phyloP scores from a whole-genome alignment of 192 early-diverging fungal species.

The Obelidium mucronatum region DNA sequence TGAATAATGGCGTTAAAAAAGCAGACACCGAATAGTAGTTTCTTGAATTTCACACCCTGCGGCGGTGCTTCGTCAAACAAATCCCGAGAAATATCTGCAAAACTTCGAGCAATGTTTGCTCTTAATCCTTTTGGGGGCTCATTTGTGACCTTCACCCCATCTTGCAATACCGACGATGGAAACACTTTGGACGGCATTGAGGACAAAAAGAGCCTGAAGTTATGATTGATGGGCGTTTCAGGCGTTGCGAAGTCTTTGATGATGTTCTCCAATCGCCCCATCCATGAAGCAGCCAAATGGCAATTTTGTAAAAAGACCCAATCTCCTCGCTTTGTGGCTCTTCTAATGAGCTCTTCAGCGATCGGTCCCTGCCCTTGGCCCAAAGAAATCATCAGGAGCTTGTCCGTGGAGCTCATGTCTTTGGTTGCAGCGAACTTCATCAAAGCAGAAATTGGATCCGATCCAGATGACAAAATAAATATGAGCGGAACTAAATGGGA shows the following conservation, averaged over 20 bases:
- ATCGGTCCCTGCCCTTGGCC: constrained; percentile 69
- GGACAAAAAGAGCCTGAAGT: constrained; percentile 64
- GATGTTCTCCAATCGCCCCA: constrained; percentile 59
- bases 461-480: constrained; percentile 70
- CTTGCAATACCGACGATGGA: constrained; percentile 67
- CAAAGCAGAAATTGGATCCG: constrained; percentile 61
- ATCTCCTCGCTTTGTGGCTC: constrained; percentile 56
- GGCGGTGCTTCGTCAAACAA: constrained; percentile 67
- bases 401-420: constrained; percentile 60
- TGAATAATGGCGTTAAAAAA: constrained; percentile 73
- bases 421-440: constrained; percentile 62
- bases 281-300: constrained; percentile 70
- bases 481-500: constrained; percentile 57
- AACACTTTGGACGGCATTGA: constrained; percentile 72
- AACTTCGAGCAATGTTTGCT: constrained; percentile 65
- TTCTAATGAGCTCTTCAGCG: constrained; percentile 62
- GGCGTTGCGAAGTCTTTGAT: constrained; percentile 60
- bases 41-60: constrained; percentile 62
- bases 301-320: constrained; percentile 74
- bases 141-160: constrained; percentile 70
- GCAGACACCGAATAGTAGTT: constrained; percentile 67
- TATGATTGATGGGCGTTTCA: constrained; percentile 56
- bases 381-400: constrained; percentile 67
- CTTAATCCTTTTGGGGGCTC: constrained; percentile 69
- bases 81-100: constrained; percentile 64